Conservation (phyloP, 306 rosid species). For the Pterocarpus macrocarpus region DNA sequence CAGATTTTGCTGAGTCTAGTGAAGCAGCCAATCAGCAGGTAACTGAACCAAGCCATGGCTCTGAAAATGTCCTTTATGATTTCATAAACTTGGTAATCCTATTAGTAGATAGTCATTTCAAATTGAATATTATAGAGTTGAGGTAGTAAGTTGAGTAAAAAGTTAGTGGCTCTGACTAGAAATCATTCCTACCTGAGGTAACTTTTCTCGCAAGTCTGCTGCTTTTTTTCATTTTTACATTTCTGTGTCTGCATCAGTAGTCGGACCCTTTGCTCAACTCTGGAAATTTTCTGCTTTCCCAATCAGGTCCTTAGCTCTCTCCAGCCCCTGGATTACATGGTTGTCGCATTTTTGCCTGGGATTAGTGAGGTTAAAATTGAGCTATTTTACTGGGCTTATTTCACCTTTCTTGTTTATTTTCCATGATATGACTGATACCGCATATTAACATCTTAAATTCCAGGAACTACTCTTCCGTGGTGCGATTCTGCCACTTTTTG, state of each 20-base stretch:
- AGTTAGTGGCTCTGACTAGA: conserved; percentile 1
- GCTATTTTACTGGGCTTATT: conserved; percentile 10
- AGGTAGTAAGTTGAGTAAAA: conserved; percentile 21
- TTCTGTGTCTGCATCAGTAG: conserved; percentile 1
- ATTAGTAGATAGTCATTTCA: conserved; percentile 12
- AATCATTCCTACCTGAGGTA: not conserved
- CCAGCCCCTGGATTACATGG: conserved; percentile 77
- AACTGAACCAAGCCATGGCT: conserved; percentile 43
- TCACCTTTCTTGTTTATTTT: conserved; percentile 19
- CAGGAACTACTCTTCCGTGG: conserved; percentile 98
- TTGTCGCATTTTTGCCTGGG: conserved; percentile 81
- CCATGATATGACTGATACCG: conserved; percentile 24
- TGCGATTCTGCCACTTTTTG: conserved; percentile 81
- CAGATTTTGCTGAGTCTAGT: conserved; percentile 90
- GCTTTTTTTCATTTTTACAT: conserved; percentile 36
- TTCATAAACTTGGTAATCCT: conserved; percentile 29
- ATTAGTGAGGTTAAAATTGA: conserved; percentile 76
- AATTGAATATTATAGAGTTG: conserved; percentile 4
- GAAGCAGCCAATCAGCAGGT: conserved; percentile 94
- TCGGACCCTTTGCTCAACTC: conserved; percentile 41
- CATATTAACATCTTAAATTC: conserved; percentile 26
- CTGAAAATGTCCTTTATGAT: conserved; percentile 32
- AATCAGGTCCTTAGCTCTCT: conserved; percentile 86
- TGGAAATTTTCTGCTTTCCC: conserved; percentile 42
- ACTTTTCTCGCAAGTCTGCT: conserved; percentile 32